phyloP scores from a whole-genome alignment of 257 asterid genomes.

The Penstemon newberryi region DNA sequence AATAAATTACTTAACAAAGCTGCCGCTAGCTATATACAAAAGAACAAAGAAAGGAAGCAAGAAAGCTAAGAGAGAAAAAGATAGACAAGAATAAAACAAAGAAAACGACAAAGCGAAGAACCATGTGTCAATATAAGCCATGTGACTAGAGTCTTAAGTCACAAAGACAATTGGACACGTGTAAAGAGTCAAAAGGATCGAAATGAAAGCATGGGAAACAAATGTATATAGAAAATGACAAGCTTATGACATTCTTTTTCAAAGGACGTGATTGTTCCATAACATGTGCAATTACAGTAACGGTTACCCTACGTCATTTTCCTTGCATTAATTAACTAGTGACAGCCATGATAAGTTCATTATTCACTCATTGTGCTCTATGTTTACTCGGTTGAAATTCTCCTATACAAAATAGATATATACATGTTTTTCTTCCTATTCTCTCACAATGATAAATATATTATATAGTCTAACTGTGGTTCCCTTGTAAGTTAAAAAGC shows the following conservation, averaged over 20 bases:
- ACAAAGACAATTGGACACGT: too few species aligned
- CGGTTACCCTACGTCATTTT: neutral
- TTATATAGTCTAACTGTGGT: neutral
- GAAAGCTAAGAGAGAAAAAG: too few species aligned
- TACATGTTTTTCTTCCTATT: neutral
- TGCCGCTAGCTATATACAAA: too few species aligned
- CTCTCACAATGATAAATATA: neutral
- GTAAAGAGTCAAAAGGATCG: too few species aligned
- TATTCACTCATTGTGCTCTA: neutral
- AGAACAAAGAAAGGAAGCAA: too few species aligned
- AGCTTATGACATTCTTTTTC: neutral
- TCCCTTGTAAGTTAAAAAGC: neutral
- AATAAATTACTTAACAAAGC: neutral
- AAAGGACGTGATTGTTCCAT: neutral
- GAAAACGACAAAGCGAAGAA: too few species aligned
- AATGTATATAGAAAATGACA: neutral
- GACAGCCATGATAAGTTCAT: neutral
- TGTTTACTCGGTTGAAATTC: constrained; percentile 3
- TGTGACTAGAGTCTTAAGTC: too few species aligned
- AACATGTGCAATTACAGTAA: neutral
- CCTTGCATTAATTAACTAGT: neutral
- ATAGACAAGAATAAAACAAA: too few species aligned
- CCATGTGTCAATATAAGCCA: too few species aligned
- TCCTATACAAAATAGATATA: neutral
- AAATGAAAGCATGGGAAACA: too few species aligned